Evolutionary conservation across 495 filamentous ascomycete species (phyloP).

Genomic region (Penicillium cinerascens): DNA sequence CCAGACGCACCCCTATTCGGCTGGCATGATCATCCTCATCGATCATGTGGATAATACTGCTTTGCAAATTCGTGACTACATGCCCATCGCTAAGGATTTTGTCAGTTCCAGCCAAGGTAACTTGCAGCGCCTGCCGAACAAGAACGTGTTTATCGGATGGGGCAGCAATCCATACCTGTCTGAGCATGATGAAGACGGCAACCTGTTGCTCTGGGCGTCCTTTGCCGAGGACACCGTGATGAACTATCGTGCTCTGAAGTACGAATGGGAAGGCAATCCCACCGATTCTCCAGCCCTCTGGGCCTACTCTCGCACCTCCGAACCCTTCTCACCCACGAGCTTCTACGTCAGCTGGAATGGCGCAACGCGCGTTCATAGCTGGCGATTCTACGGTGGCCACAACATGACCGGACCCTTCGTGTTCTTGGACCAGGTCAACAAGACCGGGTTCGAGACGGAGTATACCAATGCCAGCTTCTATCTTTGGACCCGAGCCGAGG

Average conservation of each 20-base stretch:
- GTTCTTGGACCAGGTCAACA: slow-evolving; percentile 29
- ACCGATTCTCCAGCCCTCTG: slow-evolving; percentile 44
- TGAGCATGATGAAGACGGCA: slow-evolving; percentile 55
- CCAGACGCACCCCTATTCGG: slow-evolving; percentile 45
- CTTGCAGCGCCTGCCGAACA: slow-evolving; percentile 53
- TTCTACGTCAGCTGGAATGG: slow-evolving; percentile 51
- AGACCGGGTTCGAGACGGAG: slow-evolving; percentile 41
- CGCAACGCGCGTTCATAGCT: slow-evolving; percentile 40
- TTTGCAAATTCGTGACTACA: slow-evolving; percentile 40
- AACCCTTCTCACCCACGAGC: slow-evolving; percentile 28
- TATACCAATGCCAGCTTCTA: slow-evolving; percentile 33
- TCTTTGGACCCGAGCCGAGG: slow-evolving; percentile 36
- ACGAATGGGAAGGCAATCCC: slow-evolving; percentile 43
- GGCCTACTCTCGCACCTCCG: slow-evolving; percentile 34
- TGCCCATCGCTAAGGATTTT: slow-evolving; percentile 39
- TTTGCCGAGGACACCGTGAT: slow-evolving; percentile 35
- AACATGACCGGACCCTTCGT: slow-evolving; percentile 32
- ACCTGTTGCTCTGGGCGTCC: slow-evolving; percentile 46
- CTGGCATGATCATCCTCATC: slow-evolving; percentile 56
- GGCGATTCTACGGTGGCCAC: slow-evolving; percentile 39
- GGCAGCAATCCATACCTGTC: slow-evolving; percentile 56
- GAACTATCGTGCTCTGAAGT: slow-evolving; percentile 47
- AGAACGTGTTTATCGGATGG: slow-evolving; percentile 59
- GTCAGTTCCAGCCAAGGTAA: slow-evolving; percentile 60
- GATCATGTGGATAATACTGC: slow-evolving; percentile 52